These are phyloP conservation scores for Citrus unshiu DNA, from an alignment of 345 rosid species.

Conservation along the genomic window DNA sequence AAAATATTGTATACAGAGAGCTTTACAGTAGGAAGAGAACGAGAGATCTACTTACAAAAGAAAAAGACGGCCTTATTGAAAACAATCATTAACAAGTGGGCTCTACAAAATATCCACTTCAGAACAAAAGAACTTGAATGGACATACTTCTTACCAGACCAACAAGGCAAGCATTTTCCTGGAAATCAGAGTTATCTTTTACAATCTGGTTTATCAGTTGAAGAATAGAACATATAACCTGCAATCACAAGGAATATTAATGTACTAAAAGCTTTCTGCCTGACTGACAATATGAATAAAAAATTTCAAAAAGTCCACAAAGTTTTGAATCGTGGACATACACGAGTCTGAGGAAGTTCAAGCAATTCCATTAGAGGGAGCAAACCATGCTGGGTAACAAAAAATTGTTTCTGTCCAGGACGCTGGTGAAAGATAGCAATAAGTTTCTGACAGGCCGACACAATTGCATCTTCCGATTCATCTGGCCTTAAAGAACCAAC, in stretches of 20 bases:
- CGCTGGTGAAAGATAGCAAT: slow-evolving; percentile 78
- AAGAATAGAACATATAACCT: slow-evolving; percentile 87
- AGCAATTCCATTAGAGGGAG: slow-evolving; percentile 91
- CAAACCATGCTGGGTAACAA: slow-evolving; percentile 88
- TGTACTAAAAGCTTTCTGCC: slow-evolving; percentile 11
- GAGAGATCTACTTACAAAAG: neutral
- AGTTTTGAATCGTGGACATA: slow-evolving; percentile 37
- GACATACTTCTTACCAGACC: slow-evolving; percentile 57
- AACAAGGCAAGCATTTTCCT: slow-evolving; percentile 98
- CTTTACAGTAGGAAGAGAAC: neutral
- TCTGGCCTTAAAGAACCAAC: slow-evolving; percentile 78
- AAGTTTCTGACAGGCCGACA: slow-evolving; percentile 82
- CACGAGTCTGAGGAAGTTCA: slow-evolving; percentile 75
- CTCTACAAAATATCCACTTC: neutral
- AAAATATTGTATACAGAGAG: neutral
- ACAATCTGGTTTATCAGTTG: slow-evolving; percentile 83
- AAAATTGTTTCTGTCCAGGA: slow-evolving; percentile 81
- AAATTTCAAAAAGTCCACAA: neutral
- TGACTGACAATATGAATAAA: neutral
- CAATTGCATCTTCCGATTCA: slow-evolving; percentile 87
- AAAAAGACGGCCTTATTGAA: neutral
- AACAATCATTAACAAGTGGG: neutral
- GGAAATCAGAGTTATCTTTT: slow-evolving; percentile 81
- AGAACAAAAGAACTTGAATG: slow-evolving; percentile 10
- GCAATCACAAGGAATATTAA: slow-evolving; percentile 26